Conservation (phyloP, 2,329 filamentous ascomycete genomes). For the Pseudofabraea citricarpa region DNA sequence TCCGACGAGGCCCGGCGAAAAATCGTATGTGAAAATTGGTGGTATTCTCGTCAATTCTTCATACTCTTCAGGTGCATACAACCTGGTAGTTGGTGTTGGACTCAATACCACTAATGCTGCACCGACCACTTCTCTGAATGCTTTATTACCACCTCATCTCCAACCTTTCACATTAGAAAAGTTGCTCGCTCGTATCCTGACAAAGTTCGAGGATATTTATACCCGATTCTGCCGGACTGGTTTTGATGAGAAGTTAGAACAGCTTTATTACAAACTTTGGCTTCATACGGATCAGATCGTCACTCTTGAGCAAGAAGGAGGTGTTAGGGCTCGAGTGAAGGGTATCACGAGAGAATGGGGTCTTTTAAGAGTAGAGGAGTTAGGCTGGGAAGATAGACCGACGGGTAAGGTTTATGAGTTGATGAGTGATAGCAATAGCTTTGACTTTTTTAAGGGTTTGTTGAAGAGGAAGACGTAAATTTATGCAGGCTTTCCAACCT, state of each 20-base stretch:
- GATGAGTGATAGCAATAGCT: constrained; percentile 97
- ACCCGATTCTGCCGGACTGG: constrained; percentile 67
- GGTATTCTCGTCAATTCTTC: constrained; percentile 89
- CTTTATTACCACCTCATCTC: constrained; percentile 52
- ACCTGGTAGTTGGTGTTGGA: constrained; percentile 80
- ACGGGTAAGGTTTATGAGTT: constrained; percentile 78
- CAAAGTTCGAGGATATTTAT: constrained; percentile 74
- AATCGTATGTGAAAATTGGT: constrained; percentile 78
- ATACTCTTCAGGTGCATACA: constrained; percentile 73
- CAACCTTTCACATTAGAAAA: constrained; percentile 67
- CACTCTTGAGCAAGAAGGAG: constrained; percentile 76
- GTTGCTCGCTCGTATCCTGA: constrained; percentile 75
- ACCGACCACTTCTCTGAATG: constrained; percentile 83
- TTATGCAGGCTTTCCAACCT: no score
- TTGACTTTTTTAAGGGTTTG: constrained; percentile 92
- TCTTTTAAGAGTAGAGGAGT: constrained; percentile 76
- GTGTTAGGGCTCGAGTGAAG: constrained; percentile 68
- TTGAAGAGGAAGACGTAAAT: constrained; percentile 63
- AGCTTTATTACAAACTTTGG: constrained; percentile 78
- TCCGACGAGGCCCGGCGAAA: constrained; percentile 43
- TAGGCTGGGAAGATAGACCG: constrained; percentile 64
- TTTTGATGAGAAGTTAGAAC: constrained; percentile 69
- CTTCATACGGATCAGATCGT: constrained; percentile 70
- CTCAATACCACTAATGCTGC: constrained; percentile 79
- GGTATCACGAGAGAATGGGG: constrained; percentile 94